Base-by-base conservation (phyloP, 1,284 basidiomycete genomes). In the Trametes versicolor region DNA sequence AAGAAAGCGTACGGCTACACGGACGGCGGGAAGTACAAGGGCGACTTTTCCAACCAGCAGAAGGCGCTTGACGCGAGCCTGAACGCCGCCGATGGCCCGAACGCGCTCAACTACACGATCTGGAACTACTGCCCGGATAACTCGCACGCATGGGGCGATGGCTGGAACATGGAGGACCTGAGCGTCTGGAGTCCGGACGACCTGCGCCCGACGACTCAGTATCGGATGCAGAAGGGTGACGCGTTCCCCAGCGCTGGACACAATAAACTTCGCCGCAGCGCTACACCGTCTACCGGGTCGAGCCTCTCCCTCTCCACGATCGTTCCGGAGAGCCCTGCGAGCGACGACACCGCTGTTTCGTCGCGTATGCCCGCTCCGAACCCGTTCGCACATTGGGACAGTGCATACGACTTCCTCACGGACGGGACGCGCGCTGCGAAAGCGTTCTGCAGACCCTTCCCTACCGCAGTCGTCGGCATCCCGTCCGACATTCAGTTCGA, bases 81-180 rank as follows among this genome's bases (percentile, higher is more conserved):
- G 74, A 96, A 96, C 72, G 97, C 89, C 0, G 86, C 89, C 54
- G 97, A 99, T 76, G 97, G 96, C 0, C 80, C 81, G 10, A 97
- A 98, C 72, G 82, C 81, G 51, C 79, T 98, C 70, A 96, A 86
- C 76, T 98, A 89, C 76, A 95, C 96, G 19, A 78, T 96, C 9
- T 99, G 97, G 97, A 96, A 90, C 29, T 99, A 99, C 74, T 91
- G 91, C 60, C 85, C 95, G 0, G 90, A 93, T 68, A 86, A 84
- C 74, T 85, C 83, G 27, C 96, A 98, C 76, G 79, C 87, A 73
- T 98, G 95, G 95, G 96, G 97, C 21, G 97, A 99, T 76, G 89
- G 90, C 2, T 99, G 97, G 97, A 97, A 99, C 76, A 89, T 95
- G 78, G 97, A 99, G 80, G 97, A 99, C 79, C 79, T 99, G 62